Evolutionary conservation across 2,329 filamentous ascomycete species (phyloP).

Genomic region (Aspergillus transmontanensis): DNA sequence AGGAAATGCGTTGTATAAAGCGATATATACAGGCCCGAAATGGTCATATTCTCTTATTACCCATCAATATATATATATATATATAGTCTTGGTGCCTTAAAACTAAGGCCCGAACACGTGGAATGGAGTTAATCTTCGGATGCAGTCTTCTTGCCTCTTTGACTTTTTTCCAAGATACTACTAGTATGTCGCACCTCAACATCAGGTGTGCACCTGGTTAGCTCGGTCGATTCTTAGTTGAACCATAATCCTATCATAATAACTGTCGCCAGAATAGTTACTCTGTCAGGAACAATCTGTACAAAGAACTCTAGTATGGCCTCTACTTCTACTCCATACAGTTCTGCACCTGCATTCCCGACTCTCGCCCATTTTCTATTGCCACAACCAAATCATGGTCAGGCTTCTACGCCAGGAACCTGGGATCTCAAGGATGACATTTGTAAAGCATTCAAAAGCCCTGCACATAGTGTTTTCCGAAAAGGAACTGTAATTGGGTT

Average conservation of each 20-base stretch:
- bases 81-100: constrained; percentile 7
- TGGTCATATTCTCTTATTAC: neutral
- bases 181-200: neutral
- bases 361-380: constrained; percentile 36
- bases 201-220: neutral
- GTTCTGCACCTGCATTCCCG: constrained; percentile 33
- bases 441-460: constrained; percentile 21
- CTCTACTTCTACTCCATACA: constrained; percentile 23
- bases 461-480: constrained; percentile 25
- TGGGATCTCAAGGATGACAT: constrained; percentile 34
- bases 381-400: neutral
- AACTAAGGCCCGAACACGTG: constrained; percentile 8
- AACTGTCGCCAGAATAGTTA: neutral
- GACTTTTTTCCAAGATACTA: neutral
- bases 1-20: neutral
- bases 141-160: neutral
- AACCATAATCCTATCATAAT: neutral
- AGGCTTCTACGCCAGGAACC: neutral
- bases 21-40: neutral
- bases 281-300: neutral
- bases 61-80: neutral
- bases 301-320: constrained; percentile 18
- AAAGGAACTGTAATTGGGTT: constrained; percentile 36
- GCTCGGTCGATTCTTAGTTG: neutral
- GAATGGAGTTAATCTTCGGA: neutral